Evolutionary conservation across 2,329 filamentous ascomycete genomes (phyloP), one percentile per base, ranked within the genome.

Genomic region (Pleomassaria siparia): DNA sequence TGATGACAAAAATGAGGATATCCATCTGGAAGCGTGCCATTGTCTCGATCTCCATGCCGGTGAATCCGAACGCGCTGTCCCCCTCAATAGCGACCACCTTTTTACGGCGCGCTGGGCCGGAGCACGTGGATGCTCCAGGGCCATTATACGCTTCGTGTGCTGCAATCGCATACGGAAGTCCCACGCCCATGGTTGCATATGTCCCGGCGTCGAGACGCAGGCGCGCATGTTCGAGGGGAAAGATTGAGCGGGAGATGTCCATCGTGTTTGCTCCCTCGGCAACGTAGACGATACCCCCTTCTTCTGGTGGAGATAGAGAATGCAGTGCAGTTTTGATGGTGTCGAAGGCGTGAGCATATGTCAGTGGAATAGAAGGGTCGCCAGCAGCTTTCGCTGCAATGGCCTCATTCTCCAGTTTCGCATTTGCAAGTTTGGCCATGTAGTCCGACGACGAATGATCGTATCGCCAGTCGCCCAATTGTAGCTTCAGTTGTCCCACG

Each of bases 191-290:
- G 2, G 80, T 82, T 3, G 79, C 80, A 49, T 80, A 77, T 0
- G 80, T 81, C 0, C 80, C 80, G 1, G 80, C 80, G 59, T 83
- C 80, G 16, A 83, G 74, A 16, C 77, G 74, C n/a, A 80, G 73
- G 16, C 80, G 74, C 3, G 80, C 80, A 54, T 80, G 72, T 22
- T 79, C 70, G n/a, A 82, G 70, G 0, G 76, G 72, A 58, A 83
- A 82, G 35, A 76, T 71, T 12, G 76, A 77, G 21, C 80, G 75
- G 1, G 77, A 80, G 41, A 82, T 81, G 53, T 83, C 80, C 80
- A 82, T 83, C 10, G 80, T 81, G 55, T 82, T 82, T 4, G 80
- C 78, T 8, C 80, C 80, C 64, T 83, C 80, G 1, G 78, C 80
- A 33, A 82, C 71, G 50, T 82, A 82, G n/a, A 82, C 74, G 16